A percentile compares a stretch with the other conserved stretches of the same genome.
These are phyloP conservation scores for Persicaria maculosa DNA, from an alignment of 148 eudicot genomes.

Conservation along the genomic window DNA sequence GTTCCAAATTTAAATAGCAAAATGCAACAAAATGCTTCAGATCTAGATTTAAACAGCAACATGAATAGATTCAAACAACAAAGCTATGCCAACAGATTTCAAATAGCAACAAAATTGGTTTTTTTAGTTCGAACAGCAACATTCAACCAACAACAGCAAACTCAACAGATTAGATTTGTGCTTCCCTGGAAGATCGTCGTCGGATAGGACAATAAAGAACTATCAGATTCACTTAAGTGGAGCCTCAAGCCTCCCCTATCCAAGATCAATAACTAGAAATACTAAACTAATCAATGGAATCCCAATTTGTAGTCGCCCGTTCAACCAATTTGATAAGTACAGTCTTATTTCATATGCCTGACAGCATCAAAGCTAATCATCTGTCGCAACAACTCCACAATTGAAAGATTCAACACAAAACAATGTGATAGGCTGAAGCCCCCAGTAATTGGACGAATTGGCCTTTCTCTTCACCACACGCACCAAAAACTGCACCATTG, in stretches of 20 bases:
- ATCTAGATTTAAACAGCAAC: too few relatives aligned
- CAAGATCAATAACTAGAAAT: slow-evolving; percentile 4
- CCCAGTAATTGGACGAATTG: slow-evolving; percentile 8
- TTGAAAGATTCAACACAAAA: neutral
- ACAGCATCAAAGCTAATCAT: slow-evolving; percentile 22
- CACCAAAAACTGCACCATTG: neutral
- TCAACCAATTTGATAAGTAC: slow-evolving; percentile 14
- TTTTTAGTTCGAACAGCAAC: too few relatives aligned
- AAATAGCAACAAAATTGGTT: too few relatives aligned
- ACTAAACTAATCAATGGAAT: slow-evolving; percentile 8
- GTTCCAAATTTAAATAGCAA: too few relatives aligned
- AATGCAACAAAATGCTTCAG: too few relatives aligned
- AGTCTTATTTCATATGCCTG: slow-evolving; percentile 33
- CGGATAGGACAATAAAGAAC: slow-evolving; percentile 22
- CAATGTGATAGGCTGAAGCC: slow-evolving; percentile 11
- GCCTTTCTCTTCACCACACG: slow-evolving; percentile 3
- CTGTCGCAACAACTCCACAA: slow-evolving; percentile 1
- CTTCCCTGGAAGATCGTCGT: too few relatives aligned
- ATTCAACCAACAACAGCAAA: too few relatives aligned
- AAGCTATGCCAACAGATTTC: too few relatives aligned
- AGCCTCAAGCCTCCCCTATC: slow-evolving; percentile 19
- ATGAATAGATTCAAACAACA: too few relatives aligned
- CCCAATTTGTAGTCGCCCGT: slow-evolving; percentile 1
- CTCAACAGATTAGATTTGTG: too few relatives aligned
- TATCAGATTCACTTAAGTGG: slow-evolving; percentile 21